A percentile compares a stretch with the other conserved stretches of the same genome.
Conservation (phyloP, 352 stramenopile species). For the Pythium aristosporum region DNA sequence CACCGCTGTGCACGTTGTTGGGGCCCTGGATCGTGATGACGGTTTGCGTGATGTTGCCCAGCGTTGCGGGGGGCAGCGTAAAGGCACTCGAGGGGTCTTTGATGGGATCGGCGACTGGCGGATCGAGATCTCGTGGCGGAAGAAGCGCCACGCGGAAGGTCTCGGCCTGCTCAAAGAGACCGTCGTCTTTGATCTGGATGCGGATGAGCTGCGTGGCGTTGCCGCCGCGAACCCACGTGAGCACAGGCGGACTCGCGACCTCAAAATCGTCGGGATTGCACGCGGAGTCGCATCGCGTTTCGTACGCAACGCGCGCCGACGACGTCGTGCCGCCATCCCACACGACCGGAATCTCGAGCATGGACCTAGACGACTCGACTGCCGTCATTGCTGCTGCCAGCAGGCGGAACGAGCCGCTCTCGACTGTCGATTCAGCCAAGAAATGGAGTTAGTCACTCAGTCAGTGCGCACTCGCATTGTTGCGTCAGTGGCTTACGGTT, state of each 20-base stretch:
- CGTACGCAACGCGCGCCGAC: constrained; percentile 40
- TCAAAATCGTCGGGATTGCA: constrained; percentile 41
- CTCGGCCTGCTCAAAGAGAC: constrained; percentile 50
- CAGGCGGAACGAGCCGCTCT: constrained; percentile 53
- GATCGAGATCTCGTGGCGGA: constrained; percentile 22
- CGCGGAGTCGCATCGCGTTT: constrained; percentile 45
- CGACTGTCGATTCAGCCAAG: constrained; percentile 31
- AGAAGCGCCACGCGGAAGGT: constrained; percentile 48
- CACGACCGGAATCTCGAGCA: constrained; percentile 48
- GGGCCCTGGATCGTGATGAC: constrained; percentile 56
- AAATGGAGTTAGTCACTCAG: too few species aligned
- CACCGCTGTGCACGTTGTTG: constrained; percentile 52
- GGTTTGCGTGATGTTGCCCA: constrained; percentile 44
- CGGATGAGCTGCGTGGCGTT: constrained; percentile 41
- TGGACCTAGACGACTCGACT: constrained; percentile 28
- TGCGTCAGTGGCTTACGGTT: constrained; percentile 38
- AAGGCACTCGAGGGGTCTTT: constrained; percentile 32
- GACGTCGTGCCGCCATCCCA: constrained; percentile 61
- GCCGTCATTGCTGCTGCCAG: constrained; percentile 33
- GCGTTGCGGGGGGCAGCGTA: constrained; percentile 29
- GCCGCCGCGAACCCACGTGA: constrained; percentile 47
- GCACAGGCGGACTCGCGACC: constrained; percentile 33
- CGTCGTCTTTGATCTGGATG: constrained; percentile 44
- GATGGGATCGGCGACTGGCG: not conserved
- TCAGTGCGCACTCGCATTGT: too few species aligned